phyloP scores from a whole-genome alignment of 306 rosid genomes.

The Inga laurina region DNA sequence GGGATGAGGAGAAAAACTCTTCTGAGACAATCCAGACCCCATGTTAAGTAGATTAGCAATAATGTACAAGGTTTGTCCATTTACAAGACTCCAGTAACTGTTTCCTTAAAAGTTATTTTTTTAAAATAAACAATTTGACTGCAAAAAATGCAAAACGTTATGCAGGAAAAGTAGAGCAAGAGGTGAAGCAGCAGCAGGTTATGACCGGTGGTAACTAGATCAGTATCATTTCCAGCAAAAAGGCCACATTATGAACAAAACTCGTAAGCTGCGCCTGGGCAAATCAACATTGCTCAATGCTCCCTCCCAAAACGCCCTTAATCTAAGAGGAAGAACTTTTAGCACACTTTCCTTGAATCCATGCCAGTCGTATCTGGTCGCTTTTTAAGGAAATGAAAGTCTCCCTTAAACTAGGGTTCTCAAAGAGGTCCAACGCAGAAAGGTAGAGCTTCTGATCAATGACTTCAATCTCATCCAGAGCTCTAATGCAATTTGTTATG shows the following conservation, averaged over 20 bases:
- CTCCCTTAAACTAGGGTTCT: conserved; percentile 69
- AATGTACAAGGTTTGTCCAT: background rate
- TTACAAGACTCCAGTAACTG: background rate
- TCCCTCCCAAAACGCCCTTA: conserved; percentile 26
- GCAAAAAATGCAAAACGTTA: background rate
- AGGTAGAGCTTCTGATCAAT: conserved; percentile 60
- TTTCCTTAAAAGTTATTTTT: background rate
- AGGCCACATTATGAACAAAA: conserved; percentile 14
- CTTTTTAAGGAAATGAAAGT: conserved; percentile 68
- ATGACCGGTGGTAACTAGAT: background rate
- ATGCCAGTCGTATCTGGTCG: conserved; percentile 50
- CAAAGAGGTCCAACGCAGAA: conserved; percentile 78
- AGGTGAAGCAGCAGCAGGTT: background rate
- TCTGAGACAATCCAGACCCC: background rate
- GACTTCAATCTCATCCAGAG: conserved; percentile 70
- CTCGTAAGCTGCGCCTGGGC: background rate
- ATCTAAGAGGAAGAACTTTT: conserved; percentile 31
- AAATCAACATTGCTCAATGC: conserved; percentile 9
- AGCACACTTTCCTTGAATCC: conserved; percentile 73
- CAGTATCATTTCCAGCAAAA: conserved; percentile 24
- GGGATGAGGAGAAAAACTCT: too few species aligned
- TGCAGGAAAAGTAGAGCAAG: background rate
- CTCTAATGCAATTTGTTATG: conserved; percentile 71
- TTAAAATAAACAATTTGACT: background rate
- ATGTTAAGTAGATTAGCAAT: background rate